Evolutionary conservation across 2,329 filamentous ascomycete genomes (phyloP).

Genomic region (Trichoderma guizhouense): DNA sequence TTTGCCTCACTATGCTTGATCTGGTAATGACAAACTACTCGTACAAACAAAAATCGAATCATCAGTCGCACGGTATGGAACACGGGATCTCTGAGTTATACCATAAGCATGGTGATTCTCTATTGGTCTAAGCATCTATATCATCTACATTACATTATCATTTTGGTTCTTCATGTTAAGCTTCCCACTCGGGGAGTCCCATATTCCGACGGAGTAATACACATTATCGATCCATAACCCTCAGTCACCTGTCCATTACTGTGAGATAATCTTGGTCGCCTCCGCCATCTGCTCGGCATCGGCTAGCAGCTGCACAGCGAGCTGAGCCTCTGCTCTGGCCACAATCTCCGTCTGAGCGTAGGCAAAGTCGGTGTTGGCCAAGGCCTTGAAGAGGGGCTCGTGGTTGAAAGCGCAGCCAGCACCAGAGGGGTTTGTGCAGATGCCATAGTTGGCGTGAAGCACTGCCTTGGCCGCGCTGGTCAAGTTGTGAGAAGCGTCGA

Average conservation of each 20-base stretch:
- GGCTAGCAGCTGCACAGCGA: conserved; percentile 18
- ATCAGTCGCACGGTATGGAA: not conserved
- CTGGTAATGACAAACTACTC: not conserved
- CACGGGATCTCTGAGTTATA: not conserved
- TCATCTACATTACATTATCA: not conserved
- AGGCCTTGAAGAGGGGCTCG: conserved; percentile 17
- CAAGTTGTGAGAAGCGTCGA: conserved; percentile 15
- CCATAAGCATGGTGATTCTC: not conserved
- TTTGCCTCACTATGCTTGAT: not conserved
- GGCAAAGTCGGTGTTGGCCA: conserved; percentile 16
- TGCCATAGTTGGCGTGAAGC: conserved; percentile 21
- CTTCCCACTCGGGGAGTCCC: not conserved
- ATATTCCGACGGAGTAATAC: not conserved
- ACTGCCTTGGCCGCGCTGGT: conserved; percentile 17
- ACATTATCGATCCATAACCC: not conserved
- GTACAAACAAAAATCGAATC: not conserved
- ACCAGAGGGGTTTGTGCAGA: conserved; percentile 11
- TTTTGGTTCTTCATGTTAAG: not conserved
- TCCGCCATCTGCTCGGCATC: not conserved
- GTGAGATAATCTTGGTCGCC: conserved; percentile 12
- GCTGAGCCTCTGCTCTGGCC: conserved; percentile 19
- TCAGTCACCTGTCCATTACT: not conserved
- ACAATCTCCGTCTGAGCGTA: conserved; percentile 22
- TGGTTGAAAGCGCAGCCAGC: conserved; percentile 21
- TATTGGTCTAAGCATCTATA: not conserved